Base-by-base conservation (phyloP, 2,329 filamentous ascomycete genomes). In the Penicillium expansum region DNA sequence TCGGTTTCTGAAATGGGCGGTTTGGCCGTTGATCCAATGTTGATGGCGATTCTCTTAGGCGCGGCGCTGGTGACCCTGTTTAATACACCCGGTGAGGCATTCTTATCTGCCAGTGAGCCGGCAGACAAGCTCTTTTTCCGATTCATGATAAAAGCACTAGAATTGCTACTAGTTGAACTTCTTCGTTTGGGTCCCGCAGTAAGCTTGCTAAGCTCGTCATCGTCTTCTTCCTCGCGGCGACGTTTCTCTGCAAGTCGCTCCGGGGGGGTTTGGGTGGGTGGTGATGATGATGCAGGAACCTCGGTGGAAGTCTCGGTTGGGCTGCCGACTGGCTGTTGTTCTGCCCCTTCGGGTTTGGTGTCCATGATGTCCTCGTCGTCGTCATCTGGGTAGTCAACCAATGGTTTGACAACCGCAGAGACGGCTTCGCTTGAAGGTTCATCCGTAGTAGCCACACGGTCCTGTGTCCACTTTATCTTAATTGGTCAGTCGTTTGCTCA, bases 341-440 rank as follows among this genome's bases (percentile, higher is more conserved):
- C 64, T 43, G 58, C 56, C 35, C 68, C 68, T 57, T 76, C 75
- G 7, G 69, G 61, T 53, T 76, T 77, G 33, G 83, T 77, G 67
- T 87, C 86, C 73, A 88, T 86, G 13, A 82, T 79, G 53, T 83
- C 85, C 20, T 94, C 91, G 56, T 82, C 85, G n/a, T 97, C 93
- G 64, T 97, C 92, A 37, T 95, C 95, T 0, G 88, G 86, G 70
- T 99, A 99, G 71, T 96, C 91, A 33, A 99, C 94, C 22, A 97
- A 78, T 1, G 89, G 89, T 69, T 88, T 91, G 49, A 83, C 75
- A 9, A 83, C 74, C 0, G 86, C 80, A 20, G 85, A 84, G 14
- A 82, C 81, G 18, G 68, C 65, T 24, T 86, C 90, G 63, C 92
- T 92, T 7, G 80, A 64, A 48, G 69, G 49, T 14, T 60, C 63